phyloP scores from a whole-genome alignment of 352 stramenopile genomes.

The Pythium sukuiense region DNA sequence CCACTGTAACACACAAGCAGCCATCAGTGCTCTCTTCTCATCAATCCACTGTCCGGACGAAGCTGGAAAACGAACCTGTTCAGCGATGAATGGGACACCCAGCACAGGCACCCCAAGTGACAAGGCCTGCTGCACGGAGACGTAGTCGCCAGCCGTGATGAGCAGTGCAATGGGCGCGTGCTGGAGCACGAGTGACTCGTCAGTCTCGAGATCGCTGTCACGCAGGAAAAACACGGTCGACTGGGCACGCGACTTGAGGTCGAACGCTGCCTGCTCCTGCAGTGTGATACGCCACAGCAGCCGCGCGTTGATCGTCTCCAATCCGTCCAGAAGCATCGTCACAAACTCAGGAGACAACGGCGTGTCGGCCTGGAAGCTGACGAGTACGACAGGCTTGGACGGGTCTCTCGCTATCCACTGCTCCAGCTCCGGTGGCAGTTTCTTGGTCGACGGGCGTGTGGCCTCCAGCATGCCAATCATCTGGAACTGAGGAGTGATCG shows the following conservation, averaged over 20 bases:
- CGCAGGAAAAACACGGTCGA: slow-evolving; percentile 57
- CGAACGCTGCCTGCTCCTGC: slow-evolving; percentile 57
- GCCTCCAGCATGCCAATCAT: slow-evolving; percentile 69
- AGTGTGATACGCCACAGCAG: slow-evolving; percentile 64
- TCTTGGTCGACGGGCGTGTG: slow-evolving; percentile 18
- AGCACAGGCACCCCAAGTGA: slow-evolving; percentile 60
- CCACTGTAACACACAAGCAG: slow-evolving; percentile 27
- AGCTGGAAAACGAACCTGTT: slow-evolving; percentile 39
- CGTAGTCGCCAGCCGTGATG: slow-evolving; percentile 61
- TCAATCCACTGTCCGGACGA: neutral
- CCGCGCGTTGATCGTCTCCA: slow-evolving; percentile 51
- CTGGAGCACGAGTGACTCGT: slow-evolving; percentile 48
- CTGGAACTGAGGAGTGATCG: slow-evolving; percentile 74
- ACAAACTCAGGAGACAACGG: slow-evolving; percentile 58
- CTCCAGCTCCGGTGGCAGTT: slow-evolving; percentile 15
- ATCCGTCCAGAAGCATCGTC: slow-evolving; percentile 45
- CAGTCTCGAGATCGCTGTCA: slow-evolving; percentile 30
- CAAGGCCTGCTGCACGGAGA: slow-evolving; percentile 63
- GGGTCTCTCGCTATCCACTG: slow-evolving; percentile 17
- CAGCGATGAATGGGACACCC: slow-evolving; percentile 67
- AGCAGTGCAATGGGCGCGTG: slow-evolving; percentile 42
- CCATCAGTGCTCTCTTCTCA: neutral
- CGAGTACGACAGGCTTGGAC: slow-evolving; percentile 43
- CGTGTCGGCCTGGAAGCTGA: slow-evolving; percentile 55
- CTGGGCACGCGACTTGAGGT: slow-evolving; percentile 43